Base-by-base conservation (phyloP, 1,284 basidiomycete genomes). In the Malassezia cuniculi region DNA sequence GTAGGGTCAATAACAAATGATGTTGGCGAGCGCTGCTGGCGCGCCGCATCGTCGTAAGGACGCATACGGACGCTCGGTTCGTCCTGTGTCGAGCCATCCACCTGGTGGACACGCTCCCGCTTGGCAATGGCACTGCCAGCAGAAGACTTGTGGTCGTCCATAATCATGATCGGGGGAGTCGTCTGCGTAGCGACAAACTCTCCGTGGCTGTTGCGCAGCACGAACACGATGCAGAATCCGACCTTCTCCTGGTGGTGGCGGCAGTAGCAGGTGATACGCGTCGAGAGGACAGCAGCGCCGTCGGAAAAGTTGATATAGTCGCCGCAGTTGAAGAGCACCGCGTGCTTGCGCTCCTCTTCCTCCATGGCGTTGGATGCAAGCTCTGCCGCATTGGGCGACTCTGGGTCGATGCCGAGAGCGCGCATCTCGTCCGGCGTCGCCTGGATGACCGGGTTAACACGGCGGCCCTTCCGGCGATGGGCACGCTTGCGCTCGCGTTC, bases 231-330 rank as follows among this genome's bases (percentile, higher is more conserved):
- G 65, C 82, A 70, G 71, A 97, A 99, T 1, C 93, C 93, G 32
- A 82, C 74, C 71, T 94, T 95, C 71, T 97, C 93, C 47, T 85
- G 80, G 70, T 99, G 93, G 72, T 97, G 93, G 36, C 93, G 81
- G 61, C 93, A 97, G 69, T 99, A 99, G 71, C 93, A 99, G 6
- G 93, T 94, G 52, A 99, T 86, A 32, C 93, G 78, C 33, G 95
- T 80, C 3, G 93, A 93, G 12, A 99, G 73, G 14, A 85, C 76
- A 10, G 81, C 81, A 26, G 84, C 82, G 22, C 93, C 93, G 14
- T 80, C 75, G 11, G 79, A 81, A 62, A 97, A 86, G 57, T 87
- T 83, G 34, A 95, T 76, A 38, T 86, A 76, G 56, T 93, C 84
- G 0, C 85, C 76, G 57, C 89, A 94, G 63, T 97, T 97, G 73